A percentile compares a stretch with the other conserved stretches of the same genome.
Conservation (phyloP, 2,329 filamentous ascomycete genomes). For the Botrytis porri region DNA sequence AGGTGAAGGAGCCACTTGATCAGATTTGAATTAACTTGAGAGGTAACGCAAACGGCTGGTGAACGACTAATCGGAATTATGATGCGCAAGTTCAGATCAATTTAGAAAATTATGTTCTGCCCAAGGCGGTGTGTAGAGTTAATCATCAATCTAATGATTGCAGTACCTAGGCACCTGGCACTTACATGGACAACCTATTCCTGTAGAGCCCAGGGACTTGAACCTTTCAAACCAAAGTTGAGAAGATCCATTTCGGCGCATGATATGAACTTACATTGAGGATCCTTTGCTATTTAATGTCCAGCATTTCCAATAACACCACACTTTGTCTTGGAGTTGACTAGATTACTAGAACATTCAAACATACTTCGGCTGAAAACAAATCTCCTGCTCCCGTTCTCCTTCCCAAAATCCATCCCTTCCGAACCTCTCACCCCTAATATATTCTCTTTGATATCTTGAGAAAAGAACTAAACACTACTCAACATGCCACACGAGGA, state of each 20-base stretch:
- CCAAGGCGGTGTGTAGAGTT: not conserved
- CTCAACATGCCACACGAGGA: constrained; percentile 36
- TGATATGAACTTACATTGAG: not conserved
- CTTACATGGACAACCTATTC: not conserved
- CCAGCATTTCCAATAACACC: not conserved
- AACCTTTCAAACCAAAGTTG: not conserved
- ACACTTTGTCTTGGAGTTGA: not conserved
- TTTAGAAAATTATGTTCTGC: constrained; percentile 10
- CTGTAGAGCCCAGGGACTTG: not conserved
- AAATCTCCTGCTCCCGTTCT: not conserved
- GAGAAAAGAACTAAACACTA: not conserved
- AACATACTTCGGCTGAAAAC: not conserved
- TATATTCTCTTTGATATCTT: not conserved
- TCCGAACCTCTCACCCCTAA: not conserved
- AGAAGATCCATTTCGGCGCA: not conserved
- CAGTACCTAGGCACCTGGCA: not conserved
- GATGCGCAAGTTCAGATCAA: not conserved
- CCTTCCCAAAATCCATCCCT: not conserved
- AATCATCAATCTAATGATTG: not conserved
- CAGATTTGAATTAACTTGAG: not conserved
- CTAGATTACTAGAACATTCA: not conserved
- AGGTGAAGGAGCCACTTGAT: constrained; percentile 48
- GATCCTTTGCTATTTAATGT: not conserved
- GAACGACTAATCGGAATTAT: not conserved
- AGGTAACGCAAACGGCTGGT: not conserved